These are phyloP conservation scores for Mycena haematopus DNA, from an alignment of 768 basidiomycete species.

Conservation along the genomic window DNA sequence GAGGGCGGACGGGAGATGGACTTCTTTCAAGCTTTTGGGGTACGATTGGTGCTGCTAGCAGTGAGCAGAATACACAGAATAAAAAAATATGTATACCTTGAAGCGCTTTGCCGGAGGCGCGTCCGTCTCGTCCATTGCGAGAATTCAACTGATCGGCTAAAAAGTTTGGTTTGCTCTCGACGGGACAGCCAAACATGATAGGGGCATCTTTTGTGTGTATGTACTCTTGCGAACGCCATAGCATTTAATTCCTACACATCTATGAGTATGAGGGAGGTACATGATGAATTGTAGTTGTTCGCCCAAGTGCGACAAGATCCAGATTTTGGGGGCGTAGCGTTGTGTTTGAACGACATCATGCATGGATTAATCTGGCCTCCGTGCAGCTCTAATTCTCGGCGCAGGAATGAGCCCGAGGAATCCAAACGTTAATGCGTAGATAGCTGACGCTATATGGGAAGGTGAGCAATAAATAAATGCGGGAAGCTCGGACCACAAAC, in stretches of 20 bases:
- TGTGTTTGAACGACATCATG: background rate
- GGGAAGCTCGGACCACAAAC: constrained; percentile 42
- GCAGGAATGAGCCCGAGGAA: constrained; percentile 74
- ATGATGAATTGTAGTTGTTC: constrained; percentile 5
- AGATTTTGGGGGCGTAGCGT: background rate
- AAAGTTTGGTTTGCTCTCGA: constrained; percentile 1
- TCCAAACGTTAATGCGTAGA: constrained; percentile 78
- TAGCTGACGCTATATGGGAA: constrained; percentile 59
- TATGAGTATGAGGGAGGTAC: constrained; percentile 8
- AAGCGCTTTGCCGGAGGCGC: constrained; percentile 54
- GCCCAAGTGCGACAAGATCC: constrained; percentile 6
- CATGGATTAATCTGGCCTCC: constrained; percentile 18
- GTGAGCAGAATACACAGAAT: background rate
- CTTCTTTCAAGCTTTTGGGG: constrained; percentile 65
- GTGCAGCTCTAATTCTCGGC: constrained; percentile 43
- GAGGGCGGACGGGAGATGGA: constrained; percentile 75
- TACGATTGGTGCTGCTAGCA: constrained; percentile 73
- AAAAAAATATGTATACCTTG: constrained; percentile 43
- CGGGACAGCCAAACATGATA: constrained; percentile 7
- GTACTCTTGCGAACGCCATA: background rate
- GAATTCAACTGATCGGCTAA: constrained; percentile 13
- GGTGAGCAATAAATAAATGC: background rate
- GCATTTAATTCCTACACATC: constrained; percentile 10
- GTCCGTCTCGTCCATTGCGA: constrained; percentile 29
- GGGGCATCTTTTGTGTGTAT: background rate